phyloP scores from a whole-genome alignment of 208 protist species.

The Trypanosoma conorhini region DNA sequence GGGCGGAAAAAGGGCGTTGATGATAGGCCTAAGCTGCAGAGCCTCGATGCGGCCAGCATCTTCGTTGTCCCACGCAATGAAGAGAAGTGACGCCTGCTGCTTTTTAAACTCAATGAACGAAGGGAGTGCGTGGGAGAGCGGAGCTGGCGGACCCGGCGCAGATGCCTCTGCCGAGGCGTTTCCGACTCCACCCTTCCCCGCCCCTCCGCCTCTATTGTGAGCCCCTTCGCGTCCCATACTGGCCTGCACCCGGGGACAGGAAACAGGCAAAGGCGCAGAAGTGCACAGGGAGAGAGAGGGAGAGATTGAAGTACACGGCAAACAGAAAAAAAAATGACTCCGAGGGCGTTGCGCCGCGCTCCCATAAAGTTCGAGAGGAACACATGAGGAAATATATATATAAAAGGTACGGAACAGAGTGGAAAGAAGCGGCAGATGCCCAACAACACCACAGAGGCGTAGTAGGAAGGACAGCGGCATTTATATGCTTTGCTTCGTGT shows the following conservation, averaged over 20 bases:
- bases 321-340: neutral
- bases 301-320: neutral
- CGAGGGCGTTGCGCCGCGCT: neutral
- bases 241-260: neutral
- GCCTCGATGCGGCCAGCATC: conserved; percentile 45
- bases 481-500: neutral
- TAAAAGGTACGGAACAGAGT: neutral
- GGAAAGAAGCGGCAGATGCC: neutral
- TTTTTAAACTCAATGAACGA: conserved; percentile 55
- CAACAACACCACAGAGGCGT: neutral
- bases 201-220: neutral
- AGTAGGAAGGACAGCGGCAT: neutral
- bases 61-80: conserved; percentile 56
- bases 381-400: neutral
- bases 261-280: neutral
- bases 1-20: conserved; percentile 52
- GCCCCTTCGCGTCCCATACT: neutral
- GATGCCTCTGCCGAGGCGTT: neutral
- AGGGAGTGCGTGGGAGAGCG: neutral
- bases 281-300: neutral
- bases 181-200: neutral
- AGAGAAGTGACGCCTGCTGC: conserved; percentile 62
- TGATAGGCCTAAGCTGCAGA: conserved; percentile 42
- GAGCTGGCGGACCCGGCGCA: neutral
- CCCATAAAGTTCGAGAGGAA: neutral